Evolutionary conservation across 768 basidiomycete species (phyloP).

Genomic region (Termitomyces eurrhizus): DNA sequence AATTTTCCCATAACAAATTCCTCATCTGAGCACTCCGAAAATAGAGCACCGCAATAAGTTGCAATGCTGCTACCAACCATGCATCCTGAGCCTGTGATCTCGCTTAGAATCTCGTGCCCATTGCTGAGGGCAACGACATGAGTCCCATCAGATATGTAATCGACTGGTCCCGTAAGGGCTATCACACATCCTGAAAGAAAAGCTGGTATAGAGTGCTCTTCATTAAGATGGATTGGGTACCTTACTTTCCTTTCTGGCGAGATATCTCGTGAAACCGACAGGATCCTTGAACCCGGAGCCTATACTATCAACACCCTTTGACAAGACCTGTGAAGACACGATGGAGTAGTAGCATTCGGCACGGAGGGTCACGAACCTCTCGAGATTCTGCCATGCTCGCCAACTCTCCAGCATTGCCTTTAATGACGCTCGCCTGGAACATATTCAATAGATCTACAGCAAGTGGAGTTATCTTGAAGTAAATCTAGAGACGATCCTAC

Average conservation of each 20-base stretch:
- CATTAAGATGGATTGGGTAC: background rate
- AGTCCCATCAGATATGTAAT: slow-evolving; percentile 83
- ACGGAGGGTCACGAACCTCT: slow-evolving; percentile 46
- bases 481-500: slow-evolving; percentile 28
- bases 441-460: slow-evolving; percentile 63
- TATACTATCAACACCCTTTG: slow-evolving; percentile 84
- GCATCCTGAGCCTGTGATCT: slow-evolving; percentile 91
- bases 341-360: background rate
- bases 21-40: slow-evolving; percentile 29
- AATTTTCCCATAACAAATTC: slow-evolving; percentile 36
- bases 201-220: background rate
- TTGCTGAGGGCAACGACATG: slow-evolving; percentile 68
- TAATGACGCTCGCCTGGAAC: slow-evolving; percentile 90
- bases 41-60: slow-evolving; percentile 69
- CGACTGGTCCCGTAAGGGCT: slow-evolving; percentile 73
- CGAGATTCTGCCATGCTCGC: slow-evolving; percentile 69
- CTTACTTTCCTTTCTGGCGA: slow-evolving; percentile 77
- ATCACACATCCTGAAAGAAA: slow-evolving; percentile 67
- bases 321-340: slow-evolving; percentile 45
- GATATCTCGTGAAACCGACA: slow-evolving; percentile 54
- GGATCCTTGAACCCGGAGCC: slow-evolving; percentile 79
- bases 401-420: slow-evolving; percentile 91
- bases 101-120: slow-evolving; percentile 67
- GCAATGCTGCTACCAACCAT: slow-evolving; percentile 76
- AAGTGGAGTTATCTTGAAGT: slow-evolving; percentile 34